Percentiles rank a stretch among this genome's conserved stretches.
Evolutionary conservation across 2,329 filamentous ascomycete genomes (phyloP).

Genomic region (Ophiostoma sp.): DNA sequence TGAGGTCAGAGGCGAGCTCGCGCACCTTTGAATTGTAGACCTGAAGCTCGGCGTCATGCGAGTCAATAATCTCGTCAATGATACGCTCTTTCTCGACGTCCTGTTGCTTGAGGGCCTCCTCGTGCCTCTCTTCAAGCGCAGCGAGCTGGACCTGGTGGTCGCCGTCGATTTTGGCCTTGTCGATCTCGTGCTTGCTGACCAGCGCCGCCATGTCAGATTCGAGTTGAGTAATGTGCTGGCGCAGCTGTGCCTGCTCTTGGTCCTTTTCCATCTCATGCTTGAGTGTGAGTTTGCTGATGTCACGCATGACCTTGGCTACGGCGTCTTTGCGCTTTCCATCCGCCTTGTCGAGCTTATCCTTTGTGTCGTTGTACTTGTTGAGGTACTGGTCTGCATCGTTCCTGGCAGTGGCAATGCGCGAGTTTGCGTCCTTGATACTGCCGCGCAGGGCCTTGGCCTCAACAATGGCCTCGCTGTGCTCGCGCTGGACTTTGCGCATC

Average conservation of each 20-base stretch:
- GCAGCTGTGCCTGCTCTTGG: background rate
- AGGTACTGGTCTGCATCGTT: background rate
- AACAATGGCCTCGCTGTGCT: background rate
- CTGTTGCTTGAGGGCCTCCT: constrained; percentile 9
- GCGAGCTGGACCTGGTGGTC: background rate
- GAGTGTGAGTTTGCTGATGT: background rate
- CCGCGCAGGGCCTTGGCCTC: background rate
- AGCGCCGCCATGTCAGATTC: background rate
- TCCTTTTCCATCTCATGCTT: background rate
- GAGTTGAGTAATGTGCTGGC: background rate
- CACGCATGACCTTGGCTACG: background rate
- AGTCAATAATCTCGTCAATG: constrained; percentile 20
- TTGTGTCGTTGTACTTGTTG: background rate
- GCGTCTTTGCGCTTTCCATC: background rate
- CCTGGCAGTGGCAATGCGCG: background rate
- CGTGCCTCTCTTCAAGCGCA: constrained; percentile 2
- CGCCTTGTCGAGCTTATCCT: background rate
- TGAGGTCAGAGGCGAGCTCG: constrained; percentile 27
- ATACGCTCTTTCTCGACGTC: constrained; percentile 16
- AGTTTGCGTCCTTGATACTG: background rate
- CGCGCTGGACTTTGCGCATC: background rate
- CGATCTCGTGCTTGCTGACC: background rate
- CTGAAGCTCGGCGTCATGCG: constrained; percentile 20
- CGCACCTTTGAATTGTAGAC: constrained; percentile 23
- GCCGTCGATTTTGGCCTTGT: background rate